These are phyloP conservation scores for Globisporangium nunn DNA, from an alignment of 352 stramenopile genomes.

Conservation along the genomic window DNA sequence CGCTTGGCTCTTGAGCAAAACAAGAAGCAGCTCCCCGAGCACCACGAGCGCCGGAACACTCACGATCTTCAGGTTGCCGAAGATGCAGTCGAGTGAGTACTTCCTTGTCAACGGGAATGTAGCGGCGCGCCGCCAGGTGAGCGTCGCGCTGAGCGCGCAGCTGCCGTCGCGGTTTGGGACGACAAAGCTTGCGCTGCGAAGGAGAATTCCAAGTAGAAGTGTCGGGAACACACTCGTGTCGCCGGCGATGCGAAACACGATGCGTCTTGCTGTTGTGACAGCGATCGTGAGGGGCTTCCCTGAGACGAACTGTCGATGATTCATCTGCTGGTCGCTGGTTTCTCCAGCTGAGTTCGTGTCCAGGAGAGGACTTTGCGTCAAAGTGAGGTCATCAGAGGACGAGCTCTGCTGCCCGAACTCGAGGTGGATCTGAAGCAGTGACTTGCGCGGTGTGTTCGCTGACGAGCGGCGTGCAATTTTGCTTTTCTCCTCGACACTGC, in stretches of 20 bases:
- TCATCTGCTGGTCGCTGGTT: background rate
- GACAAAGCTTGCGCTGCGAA: constrained; percentile 39
- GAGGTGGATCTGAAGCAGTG: constrained; percentile 12
- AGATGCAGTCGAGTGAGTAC: constrained; percentile 39
- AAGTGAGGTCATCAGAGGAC: background rate
- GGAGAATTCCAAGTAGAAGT: constrained; percentile 26
- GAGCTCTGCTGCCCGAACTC: background rate
- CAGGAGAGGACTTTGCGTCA: background rate
- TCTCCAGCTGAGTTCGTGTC: background rate
- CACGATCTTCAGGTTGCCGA: constrained; percentile 27
- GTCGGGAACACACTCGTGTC: constrained; percentile 31
- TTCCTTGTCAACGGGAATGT: constrained; percentile 34
- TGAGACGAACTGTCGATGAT: constrained; percentile 4
- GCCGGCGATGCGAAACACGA: constrained; percentile 36
- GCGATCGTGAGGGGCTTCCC: constrained; percentile 19
- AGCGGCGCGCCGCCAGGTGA: constrained; percentile 26
- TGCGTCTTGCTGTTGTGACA: constrained; percentile 25
- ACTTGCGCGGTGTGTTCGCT: constrained; percentile 4
- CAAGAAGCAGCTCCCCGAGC: constrained; percentile 46
- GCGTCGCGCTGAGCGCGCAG: background rate
- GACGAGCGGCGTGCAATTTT: background rate
- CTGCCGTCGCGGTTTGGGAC: constrained; percentile 1
- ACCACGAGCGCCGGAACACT: constrained; percentile 31
- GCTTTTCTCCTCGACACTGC: background rate
- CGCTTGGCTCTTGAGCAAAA: constrained; percentile 27